These are phyloP conservation scores for Cytospora piceicola DNA, from an alignment of 2,329 filamentous ascomycete species.

Conservation along the genomic window DNA sequence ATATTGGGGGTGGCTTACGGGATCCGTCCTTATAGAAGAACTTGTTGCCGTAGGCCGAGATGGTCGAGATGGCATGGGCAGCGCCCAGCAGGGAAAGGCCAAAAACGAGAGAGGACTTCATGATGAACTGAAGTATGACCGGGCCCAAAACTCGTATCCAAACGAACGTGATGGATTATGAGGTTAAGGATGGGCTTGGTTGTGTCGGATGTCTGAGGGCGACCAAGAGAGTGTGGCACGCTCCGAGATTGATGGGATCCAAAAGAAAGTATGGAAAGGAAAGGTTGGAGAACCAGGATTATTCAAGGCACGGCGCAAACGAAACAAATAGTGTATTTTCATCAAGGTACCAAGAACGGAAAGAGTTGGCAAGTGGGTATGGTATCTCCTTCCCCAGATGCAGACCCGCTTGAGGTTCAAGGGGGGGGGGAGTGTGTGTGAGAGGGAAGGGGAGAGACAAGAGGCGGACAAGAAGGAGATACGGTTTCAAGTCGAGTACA, in stretches of 20 bases:
- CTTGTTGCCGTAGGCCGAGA: conserved; percentile 71
- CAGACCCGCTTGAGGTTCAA: background rate
- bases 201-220: conserved; percentile 4
- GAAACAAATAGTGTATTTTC: background rate
- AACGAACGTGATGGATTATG: conserved; percentile 16
- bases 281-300: background rate
- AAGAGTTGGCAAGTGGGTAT: conserved; percentile 2
- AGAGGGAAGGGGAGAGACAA: background rate
- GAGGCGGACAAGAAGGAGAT: background rate
- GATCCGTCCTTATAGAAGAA: conserved; percentile 78
- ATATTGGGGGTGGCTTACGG: conserved; percentile 73
- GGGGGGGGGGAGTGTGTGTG: too few species aligned
- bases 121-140: conserved; percentile 33
- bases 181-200: conserved; percentile 17
- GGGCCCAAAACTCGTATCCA: conserved; percentile 18
- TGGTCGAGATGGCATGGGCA: conserved; percentile 47
- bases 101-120: conserved; percentile 45
- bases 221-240: conserved; percentile 8
- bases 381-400: background rate
- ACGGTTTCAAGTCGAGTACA: background rate
- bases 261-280: conserved; percentile 9
- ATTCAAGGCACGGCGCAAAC: background rate
- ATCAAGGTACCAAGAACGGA: background rate
- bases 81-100: conserved; percentile 42
- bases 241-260: conserved; percentile 6